A percentile compares a stretch with the other conserved stretches of the same genome.
These are phyloP conservation scores for Diaporthe sp. DNA, from an alignment of 2,329 filamentous ascomycete genomes.

Conservation along the genomic window DNA sequence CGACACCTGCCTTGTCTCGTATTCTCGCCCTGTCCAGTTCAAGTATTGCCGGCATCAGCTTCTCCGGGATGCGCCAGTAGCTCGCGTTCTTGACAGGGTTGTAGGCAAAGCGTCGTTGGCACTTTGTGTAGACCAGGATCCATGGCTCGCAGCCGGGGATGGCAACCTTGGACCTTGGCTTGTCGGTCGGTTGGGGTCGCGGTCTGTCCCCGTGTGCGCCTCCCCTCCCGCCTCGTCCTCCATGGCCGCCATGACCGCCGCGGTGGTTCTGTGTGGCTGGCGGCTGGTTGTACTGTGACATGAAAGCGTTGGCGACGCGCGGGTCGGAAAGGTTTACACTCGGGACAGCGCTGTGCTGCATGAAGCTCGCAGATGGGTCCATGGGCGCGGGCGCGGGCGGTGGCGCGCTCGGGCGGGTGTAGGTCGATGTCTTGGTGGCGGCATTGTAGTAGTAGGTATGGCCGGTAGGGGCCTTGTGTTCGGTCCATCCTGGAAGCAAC, in stretches of 20 bases:
- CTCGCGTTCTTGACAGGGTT: slow-evolving; percentile 89
- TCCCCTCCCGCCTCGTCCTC: slow-evolving; percentile 30
- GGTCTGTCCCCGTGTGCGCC: slow-evolving; percentile 72
- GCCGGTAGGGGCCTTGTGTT: slow-evolving; percentile 89
- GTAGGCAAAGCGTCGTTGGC: slow-evolving; percentile 90
- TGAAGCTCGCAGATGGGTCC: slow-evolving; percentile 55
- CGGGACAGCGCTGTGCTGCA: slow-evolving; percentile 58
- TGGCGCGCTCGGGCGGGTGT: slow-evolving; percentile 76
- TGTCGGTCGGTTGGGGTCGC: slow-evolving; percentile 79
- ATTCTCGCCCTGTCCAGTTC: slow-evolving; percentile 81
- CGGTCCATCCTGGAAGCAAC: slow-evolving; percentile 88
- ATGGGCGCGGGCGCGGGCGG: slow-evolving; percentile 45
- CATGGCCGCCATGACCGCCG: slow-evolving; percentile 55
- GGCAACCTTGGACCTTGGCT: slow-evolving; percentile 81
- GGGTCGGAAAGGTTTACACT: slow-evolving; percentile 64
- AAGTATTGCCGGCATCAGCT: slow-evolving; percentile 84
- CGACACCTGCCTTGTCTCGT: slow-evolving; percentile 65
- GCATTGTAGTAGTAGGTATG: slow-evolving; percentile 92
- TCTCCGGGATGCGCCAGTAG: slow-evolving; percentile 94
- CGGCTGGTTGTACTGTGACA: slow-evolving; percentile 65
- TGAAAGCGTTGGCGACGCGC: slow-evolving; percentile 71
- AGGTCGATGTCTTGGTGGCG: slow-evolving; percentile 87
- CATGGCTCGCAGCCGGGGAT: slow-evolving; percentile 90
- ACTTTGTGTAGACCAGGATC: slow-evolving; percentile 93
- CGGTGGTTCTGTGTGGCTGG: slow-evolving; percentile 53